Evolutionary conservation across 805 yeast species (phyloP).

Genomic region (Metschnikowia kunwiensis): DNA sequence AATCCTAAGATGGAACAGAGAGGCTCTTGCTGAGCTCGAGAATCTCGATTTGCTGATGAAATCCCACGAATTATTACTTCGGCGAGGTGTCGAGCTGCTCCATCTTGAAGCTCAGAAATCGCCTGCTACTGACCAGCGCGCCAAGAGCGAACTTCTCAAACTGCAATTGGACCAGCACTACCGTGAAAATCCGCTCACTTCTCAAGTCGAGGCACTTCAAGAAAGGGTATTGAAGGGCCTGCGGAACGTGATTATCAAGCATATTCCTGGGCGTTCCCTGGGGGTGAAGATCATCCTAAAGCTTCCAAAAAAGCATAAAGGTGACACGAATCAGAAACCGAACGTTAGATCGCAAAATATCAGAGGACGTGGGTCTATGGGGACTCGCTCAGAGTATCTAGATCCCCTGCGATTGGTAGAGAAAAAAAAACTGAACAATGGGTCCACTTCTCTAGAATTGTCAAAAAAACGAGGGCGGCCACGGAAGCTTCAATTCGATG

Average conservation of each 20-base stretch:
- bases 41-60: slow-evolving; percentile 28
- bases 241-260: slow-evolving; percentile 16
- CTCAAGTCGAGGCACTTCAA: slow-evolving; percentile 39
- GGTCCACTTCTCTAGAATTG: too few relatives aligned
- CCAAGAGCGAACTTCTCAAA: slow-evolving; percentile 19
- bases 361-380: too few relatives aligned
- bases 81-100: slow-evolving; percentile 28
- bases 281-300: slow-evolving; percentile 18
- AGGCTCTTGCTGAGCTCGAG: slow-evolving; percentile 18
- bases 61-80: slow-evolving; percentile 26
- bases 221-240: slow-evolving; percentile 17
- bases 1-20: slow-evolving; percentile 9
- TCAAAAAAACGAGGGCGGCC: too few relatives aligned
- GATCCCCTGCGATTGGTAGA: too few relatives aligned
- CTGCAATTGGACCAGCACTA: slow-evolving; percentile 35
- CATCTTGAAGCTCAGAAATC: slow-evolving; percentile 14
- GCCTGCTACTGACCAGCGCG: slow-evolving; percentile 4
- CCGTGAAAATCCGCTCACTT: slow-evolving; percentile 30
- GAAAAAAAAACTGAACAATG: too few relatives aligned
- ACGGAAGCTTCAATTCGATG: too few relatives aligned
- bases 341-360: too few relatives aligned
- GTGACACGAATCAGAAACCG: too few relatives aligned
- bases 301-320: slow-evolving; percentile 2
- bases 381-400: too few relatives aligned
- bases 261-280: slow-evolving; percentile 9